Evolutionary conservation across 345 rosid species (phyloP).

Genomic region (Melaleuca alternifolia): DNA sequence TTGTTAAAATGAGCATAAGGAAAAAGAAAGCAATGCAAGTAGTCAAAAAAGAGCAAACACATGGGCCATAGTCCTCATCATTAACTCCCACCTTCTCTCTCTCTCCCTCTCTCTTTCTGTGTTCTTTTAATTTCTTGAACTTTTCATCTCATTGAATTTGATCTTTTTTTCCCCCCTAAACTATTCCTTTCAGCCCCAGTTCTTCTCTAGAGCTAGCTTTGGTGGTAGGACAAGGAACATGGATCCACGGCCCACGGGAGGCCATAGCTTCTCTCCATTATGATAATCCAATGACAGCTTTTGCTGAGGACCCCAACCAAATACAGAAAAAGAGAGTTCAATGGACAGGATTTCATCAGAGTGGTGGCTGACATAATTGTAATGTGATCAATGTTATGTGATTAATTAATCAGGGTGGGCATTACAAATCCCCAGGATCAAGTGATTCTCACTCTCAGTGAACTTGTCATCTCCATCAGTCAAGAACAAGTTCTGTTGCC

Average conservation of each 20-base stretch:
- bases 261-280: background rate
- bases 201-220: background rate
- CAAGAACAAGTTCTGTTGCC: background rate
- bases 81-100: background rate
- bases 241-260: background rate
- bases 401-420: background rate
- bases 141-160: background rate
- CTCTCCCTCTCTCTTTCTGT: background rate
- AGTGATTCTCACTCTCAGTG: background rate
- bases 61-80: background rate
- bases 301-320: background rate
- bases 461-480: background rate
- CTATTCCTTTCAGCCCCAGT: background rate
- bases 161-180: background rate
- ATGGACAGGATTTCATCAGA: background rate
- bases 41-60: background rate
- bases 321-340: background rate
- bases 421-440: background rate
- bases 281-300: background rate
- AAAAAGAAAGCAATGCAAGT: background rate
- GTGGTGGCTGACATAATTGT: background rate
- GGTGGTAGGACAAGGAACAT: background rate
- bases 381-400: background rate
- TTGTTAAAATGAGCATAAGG: background rate
- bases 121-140: background rate